Evolutionary conservation across 2,329 filamentous ascomycete species (phyloP), one percentile per base, ranked within the genome.

Genomic region (Penicillium concentricum): DNA sequence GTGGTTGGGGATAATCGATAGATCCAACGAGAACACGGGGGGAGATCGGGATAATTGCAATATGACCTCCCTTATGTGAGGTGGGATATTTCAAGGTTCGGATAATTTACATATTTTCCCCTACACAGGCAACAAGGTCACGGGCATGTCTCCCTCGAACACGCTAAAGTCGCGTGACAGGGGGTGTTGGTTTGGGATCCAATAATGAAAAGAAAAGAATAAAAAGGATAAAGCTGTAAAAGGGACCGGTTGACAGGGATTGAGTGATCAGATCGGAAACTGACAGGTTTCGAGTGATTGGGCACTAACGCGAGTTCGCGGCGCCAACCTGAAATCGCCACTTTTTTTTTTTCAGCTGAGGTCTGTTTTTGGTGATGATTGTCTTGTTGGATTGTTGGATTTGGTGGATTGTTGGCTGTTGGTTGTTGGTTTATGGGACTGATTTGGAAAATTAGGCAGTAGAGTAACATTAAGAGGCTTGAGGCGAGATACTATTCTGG

Each of bases 61-160:
- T 52, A 34, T 56, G 62, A 65, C 43, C 47, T 48, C 26, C 59
- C 61, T 63, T 51, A 63, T 65, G 62, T 52, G 61, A 65, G 62
- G 56, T 57, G 54, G 54, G 30, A 48, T 26, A 38, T 10, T 26
- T 5, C 24, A 26, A 26, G 24, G 32, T 58, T 59, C 54, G 53
- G 59, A 57, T 54, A 41, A 7, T 35, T 35, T 32, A 13, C 3
- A 32, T 28, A 28, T 34, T 16, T 35, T 16, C 15, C 13, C 13
- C 32, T 35, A 16, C 32, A 12, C 10, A 30, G 30, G 7, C 9
- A 54, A 30, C 32, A 20, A 45, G 47, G 51, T 45, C 42, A 43
- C 44, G 32, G 57, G 60, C 18, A 61, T 62, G 53, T 44, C n/a
- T 26, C 45, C 54, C 60, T 61, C 54, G 57, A 62, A 62, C 55